A percentile compares a stretch with the other conserved stretches of the same genome.
Evolutionary conservation across 352 stramenopile species (phyloP).

Genomic region (Phytophthora colocasiae): DNA sequence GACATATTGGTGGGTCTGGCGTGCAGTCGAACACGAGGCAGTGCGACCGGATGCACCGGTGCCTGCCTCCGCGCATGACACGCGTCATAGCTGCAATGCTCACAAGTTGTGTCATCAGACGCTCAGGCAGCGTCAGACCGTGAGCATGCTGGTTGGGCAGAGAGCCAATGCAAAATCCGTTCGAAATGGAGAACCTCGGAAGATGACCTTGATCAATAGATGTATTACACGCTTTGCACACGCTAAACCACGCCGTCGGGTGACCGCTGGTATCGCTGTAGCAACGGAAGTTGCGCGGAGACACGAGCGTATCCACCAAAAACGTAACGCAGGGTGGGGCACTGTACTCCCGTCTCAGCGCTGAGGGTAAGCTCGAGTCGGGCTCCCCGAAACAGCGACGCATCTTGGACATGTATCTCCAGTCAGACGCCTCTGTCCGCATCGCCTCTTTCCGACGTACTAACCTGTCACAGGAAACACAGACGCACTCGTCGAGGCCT

Average conservation of each 20-base stretch:
- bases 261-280: not conserved
- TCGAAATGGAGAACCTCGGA: not conserved
- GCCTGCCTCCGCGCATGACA: not conserved
- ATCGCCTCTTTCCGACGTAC: too few relatives aligned
- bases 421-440: too few relatives aligned
- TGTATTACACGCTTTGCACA: not conserved
- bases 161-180: not conserved
- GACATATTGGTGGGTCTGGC: not conserved
- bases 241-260: not conserved
- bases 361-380: too few relatives aligned
- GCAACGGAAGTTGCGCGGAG: not conserved
- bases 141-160: not conserved
- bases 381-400: too few relatives aligned
- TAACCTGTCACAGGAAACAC: too few relatives aligned
- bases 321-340: too few relatives aligned
- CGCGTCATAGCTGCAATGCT: not conserved
- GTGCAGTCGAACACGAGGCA: conserved; percentile 4
- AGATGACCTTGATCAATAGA: not conserved
- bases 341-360: too few relatives aligned
- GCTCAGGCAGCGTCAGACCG: not conserved
- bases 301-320: too few relatives aligned
- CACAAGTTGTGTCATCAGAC: not conserved
- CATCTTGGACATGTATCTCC: too few relatives aligned
- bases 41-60: conserved; percentile 9
- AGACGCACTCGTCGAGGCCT: too few relatives aligned